Evolutionary conservation across 306 rosid species (phyloP), one percentile per base, ranked within the genome.

Genomic region (Inga oerstediana): DNA sequence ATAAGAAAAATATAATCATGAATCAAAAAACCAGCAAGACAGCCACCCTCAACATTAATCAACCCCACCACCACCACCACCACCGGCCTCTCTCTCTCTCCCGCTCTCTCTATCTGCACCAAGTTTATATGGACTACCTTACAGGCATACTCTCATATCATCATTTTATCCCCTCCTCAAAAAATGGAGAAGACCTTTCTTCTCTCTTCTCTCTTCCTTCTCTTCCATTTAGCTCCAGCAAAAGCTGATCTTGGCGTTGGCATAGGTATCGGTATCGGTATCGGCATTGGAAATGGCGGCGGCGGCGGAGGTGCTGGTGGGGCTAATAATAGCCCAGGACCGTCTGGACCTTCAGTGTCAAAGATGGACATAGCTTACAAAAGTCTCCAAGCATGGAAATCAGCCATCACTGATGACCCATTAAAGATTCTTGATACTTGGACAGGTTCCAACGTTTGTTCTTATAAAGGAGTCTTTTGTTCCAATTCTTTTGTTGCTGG

Each of bases 381-480:
- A 48, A 94, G 92, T 44, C 94, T 96, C 4, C 99, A 94, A 74
- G 91, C 97, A 8, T 96, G 98, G 99, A 96, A 94, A 90, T 89
- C 98, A 2, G 90, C 97, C 37, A 93, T 96, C 39, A 83, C 87
- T 14, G 97, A 96, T 16, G 99, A 96, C 79, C 98, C 99, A 32
- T 62, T 54, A 2, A 89, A 86, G 83, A 70, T 92, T 79, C 54
- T 94, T 51, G 79, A 80, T 14, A 67, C 87, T 37, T 96, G 99
- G 99, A 89, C 81, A 61, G 97, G 99, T 73, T 35, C 93, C 35
- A 81, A 96, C 64, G 97, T 96, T 10, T 96, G 99, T 87, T 87
- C 97, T 65, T 96, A 96, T 77, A 84, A 54, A 83, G 99, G 99
- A 75, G 10, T 96, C 91, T 68, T 87, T 81, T 89, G 15, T 76